Base-by-base conservation (phyloP, 179 eudicot species). In the Silene noctiflora region DNA sequence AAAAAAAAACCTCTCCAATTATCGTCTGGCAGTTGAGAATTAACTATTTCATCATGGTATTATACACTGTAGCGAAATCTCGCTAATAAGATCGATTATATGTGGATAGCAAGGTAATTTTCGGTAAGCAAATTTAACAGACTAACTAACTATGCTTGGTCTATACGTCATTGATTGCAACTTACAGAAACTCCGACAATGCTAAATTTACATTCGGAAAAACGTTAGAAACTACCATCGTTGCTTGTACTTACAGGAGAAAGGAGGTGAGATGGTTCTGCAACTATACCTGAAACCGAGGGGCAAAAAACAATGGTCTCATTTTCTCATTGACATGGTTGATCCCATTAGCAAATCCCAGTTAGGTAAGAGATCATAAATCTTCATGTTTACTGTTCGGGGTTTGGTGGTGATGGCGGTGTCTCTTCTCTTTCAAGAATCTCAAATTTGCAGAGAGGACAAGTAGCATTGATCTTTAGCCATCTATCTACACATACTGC, bases 401-500 rank as follows among this genome's bases (percentile, higher is more conserved):
- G 14, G 66, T 84, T 86, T 63, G 81, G 75, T 51, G 77, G 70
- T 69, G 83, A 24, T 35, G 84, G 72, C 1, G 79, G 66, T 4
- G 63, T 85, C 12, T 75, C 86, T 14, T 71, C 82, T 71, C 80
- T 79, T n/a, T 81, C 83, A 60, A 58, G 74, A 14, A 91, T 84
- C 82, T 85, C 91, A 55, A 53, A 83, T 77, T 91, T 91, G 83
- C 96, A 91, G 58, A 91, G 89, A 16, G 96, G 96, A 59, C 96
- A 91, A 0, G 94, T 81, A 29, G 96, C 91, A 48, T 88, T 91
- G 78, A 91, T 91, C 85, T 87, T 88, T 74, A 91, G 85, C 94
- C 96, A 91, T 77, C 80, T 89, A 82, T 91, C 96, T n/a, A 91
- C 91, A 25, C 94, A 91, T 72, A 85, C 89, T 62, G 86, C 75